Conservation (phyloP, 2,329 filamentous ascomycete genomes). For the Penicillium sp. region DNA sequence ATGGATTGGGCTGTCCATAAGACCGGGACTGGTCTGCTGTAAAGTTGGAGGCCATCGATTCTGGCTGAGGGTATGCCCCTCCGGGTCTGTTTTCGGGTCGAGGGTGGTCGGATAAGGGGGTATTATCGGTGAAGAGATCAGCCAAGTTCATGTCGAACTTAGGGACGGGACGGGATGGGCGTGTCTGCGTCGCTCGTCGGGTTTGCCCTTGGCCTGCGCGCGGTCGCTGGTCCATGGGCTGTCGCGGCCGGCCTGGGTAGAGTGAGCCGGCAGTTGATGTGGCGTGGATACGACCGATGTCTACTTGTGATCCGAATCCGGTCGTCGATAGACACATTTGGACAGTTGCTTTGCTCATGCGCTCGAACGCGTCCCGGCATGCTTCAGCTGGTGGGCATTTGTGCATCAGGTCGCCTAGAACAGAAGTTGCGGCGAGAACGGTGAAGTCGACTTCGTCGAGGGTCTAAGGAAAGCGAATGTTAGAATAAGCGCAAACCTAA, state of each 20-base stretch:
- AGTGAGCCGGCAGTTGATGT: constrained; percentile 13
- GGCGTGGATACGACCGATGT: constrained; percentile 25
- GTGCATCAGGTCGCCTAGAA: constrained; percentile 85
- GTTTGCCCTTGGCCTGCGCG: constrained; percentile 27
- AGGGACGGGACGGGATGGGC: constrained; percentile 48
- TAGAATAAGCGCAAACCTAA: constrained; percentile 2
- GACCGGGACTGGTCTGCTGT: constrained; percentile 25
- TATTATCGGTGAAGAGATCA: constrained; percentile 51
- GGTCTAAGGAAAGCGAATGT: constrained; percentile 47
- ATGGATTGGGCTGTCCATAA: constrained; percentile 29
- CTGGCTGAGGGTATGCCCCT: constrained; percentile 28
- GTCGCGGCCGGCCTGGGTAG: constrained; percentile 16
- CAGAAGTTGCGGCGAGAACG: constrained; percentile 86
- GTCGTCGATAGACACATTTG: constrained; percentile 90
- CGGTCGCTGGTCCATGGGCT: constrained; percentile 23
- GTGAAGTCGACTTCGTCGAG: constrained; percentile 98
- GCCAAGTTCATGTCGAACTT: constrained; percentile 59
- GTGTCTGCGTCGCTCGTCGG: constrained; percentile 35
- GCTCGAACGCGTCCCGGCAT: constrained; percentile 89
- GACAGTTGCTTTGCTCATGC: constrained; percentile 92
- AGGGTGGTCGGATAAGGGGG: constrained; percentile 36
- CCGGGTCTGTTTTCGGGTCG: constrained; percentile 28
- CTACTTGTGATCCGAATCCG: constrained; percentile 63
- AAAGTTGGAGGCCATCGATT: constrained; percentile 24
- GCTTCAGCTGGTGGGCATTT: constrained; percentile 95